Evolutionary conservation across 23 red algal genomes (phyloP).

Genomic region (Gracilaria caudata): DNA sequence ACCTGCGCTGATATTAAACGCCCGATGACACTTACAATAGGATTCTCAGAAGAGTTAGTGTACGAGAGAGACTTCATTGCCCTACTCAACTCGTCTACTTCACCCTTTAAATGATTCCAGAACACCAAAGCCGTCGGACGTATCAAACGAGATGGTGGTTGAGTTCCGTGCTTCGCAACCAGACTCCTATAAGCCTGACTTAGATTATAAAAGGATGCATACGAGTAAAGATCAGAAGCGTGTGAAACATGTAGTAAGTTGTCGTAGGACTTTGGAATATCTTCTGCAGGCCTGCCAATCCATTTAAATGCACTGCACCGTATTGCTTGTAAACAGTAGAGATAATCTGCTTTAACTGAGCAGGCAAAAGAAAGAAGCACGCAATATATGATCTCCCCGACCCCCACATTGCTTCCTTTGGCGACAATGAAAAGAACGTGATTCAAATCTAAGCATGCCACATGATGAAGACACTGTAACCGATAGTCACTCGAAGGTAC

Average conservation of each 20-base stretch:
- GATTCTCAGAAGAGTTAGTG: slow-evolving; percentile 17
- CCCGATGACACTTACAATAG: slow-evolving; percentile 12
- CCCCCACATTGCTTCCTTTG: not conserved
- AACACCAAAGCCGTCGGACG: slow-evolving; percentile 4
- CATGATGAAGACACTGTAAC: slow-evolving; percentile 16
- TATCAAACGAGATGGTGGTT: slow-evolving; percentile 29
- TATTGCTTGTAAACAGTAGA: not conserved
- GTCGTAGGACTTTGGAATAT: slow-evolving; percentile 2
- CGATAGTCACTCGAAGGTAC: slow-evolving; percentile 3
- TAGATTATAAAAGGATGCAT: not conserved
- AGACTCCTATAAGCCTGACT: slow-evolving; percentile 1
- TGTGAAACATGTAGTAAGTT: not conserved
- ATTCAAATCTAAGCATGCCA: not conserved
- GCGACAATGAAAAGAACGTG: slow-evolving; percentile 4
- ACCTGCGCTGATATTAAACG: slow-evolving; percentile 9
- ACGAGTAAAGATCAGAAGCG: slow-evolving; percentile 12
- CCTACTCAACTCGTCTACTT: slow-evolving; percentile 16
- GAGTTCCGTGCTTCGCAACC: not conserved
- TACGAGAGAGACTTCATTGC: not conserved
- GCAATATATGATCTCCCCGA: not conserved
- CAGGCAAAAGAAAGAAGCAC: not conserved
- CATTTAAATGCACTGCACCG: slow-evolving; percentile 11
- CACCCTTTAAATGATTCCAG: slow-evolving; percentile 19
- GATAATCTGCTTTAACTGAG: not conserved
- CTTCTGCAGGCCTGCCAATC: not conserved